These are phyloP conservation scores for Trametes hirsuta DNA, from an alignment of 1,284 basidiomycete species.

Conservation along the genomic window DNA sequence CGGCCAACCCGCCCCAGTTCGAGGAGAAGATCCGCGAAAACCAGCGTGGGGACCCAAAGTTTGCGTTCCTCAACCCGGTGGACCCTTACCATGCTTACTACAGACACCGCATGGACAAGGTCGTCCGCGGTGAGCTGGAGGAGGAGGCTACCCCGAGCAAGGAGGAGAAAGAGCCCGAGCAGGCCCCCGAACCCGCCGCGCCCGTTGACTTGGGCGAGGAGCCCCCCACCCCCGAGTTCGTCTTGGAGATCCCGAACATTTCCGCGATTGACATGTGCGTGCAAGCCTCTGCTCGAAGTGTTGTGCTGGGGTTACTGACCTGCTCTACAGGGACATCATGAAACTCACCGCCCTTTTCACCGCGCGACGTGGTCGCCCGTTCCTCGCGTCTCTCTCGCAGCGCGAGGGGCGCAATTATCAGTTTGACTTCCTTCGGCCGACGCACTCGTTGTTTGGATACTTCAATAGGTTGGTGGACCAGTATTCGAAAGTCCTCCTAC, in stretches of 20 bases:
- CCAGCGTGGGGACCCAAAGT: constrained; percentile 93
- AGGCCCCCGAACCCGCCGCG: constrained; percentile 34
- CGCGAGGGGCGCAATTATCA: constrained; percentile 95
- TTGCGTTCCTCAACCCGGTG: constrained; percentile 92
- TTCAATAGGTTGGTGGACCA: constrained; percentile 98
- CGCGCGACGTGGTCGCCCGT: constrained; percentile 87
- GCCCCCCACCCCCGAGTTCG: constrained; percentile 85
- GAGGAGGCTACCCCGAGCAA: constrained; percentile 57
- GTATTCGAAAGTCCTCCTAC: constrained; percentile 90
- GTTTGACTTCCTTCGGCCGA: constrained; percentile 96
- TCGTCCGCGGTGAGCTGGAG: constrained; percentile 74
- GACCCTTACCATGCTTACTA: constrained; percentile 99
- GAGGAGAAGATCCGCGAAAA: constrained; percentile 96
- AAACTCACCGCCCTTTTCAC: constrained; percentile 96
- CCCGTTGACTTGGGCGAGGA: constrained; percentile 70
- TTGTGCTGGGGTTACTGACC: constrained; percentile 20
- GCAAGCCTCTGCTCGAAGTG: constrained; percentile 2
- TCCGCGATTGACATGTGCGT: constrained; percentile 90
- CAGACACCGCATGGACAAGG: constrained; percentile 82
- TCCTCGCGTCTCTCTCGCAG: constrained; percentile 85
- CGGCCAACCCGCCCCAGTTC: constrained; percentile 85
- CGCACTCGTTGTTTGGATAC: constrained; percentile 93
- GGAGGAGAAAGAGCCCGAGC: constrained; percentile 44
- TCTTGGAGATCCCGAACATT: constrained; percentile 88
- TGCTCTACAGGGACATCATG: constrained; percentile 72